A percentile compares a stretch with the other conserved stretches of the same genome.
Conservation (phyloP, 139 green algal genomes). For the Coelastrella sp. region DNA sequence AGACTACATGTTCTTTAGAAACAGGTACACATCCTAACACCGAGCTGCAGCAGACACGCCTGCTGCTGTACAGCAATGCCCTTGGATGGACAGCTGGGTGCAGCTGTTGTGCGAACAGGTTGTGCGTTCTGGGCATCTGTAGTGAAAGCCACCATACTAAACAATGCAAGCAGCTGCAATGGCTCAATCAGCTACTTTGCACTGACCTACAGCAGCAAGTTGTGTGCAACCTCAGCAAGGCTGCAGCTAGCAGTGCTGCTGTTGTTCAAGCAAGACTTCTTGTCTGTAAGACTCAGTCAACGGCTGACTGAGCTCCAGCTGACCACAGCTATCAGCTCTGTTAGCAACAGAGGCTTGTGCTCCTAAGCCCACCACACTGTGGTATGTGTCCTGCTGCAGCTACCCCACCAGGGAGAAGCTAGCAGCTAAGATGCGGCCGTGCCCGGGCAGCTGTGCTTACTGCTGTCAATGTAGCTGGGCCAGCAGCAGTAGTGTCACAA, state of each 20-base stretch:
- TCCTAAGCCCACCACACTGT: no score
- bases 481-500: background rate
- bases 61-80: background rate
- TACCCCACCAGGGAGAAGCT: background rate
- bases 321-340: background rate
- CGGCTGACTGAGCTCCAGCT: background rate
- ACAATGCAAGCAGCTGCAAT: no score
- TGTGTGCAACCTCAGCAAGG: no score
- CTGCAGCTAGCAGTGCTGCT: background rate
- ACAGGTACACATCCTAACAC: background rate
- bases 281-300: background rate
- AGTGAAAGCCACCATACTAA: background rate
- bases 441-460: conserved; percentile 6
- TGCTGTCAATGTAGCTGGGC: conserved; percentile 41
- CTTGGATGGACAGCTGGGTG: background rate
- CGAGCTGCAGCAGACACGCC: background rate
- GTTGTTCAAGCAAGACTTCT: background rate
- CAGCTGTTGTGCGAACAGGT: background rate
- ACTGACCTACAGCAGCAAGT: background rate
- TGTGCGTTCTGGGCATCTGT: background rate
- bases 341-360: background rate
- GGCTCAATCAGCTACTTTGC: background rate
- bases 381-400: background rate
- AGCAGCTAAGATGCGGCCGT: background rate
- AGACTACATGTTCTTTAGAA: conserved; percentile 43